Evolutionary conservation across 192 early-diverging fungal genomes (phyloP).

Genomic region (Backusella tuberculispora): DNA sequence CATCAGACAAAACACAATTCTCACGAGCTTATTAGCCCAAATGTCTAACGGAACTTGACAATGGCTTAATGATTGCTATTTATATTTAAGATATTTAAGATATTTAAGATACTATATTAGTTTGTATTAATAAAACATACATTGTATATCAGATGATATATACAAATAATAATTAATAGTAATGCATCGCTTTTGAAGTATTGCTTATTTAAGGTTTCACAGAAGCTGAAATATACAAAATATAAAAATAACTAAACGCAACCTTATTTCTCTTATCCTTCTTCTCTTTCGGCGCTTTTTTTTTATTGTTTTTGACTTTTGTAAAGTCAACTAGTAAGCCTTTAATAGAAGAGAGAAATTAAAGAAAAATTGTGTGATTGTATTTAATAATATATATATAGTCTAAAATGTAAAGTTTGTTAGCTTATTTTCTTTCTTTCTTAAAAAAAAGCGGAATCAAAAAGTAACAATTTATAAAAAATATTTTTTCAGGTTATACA

Average conservation of each 20-base stretch:
- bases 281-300: background rate
- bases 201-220: conserved; percentile 5
- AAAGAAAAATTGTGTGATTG: background rate
- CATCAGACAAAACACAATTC: background rate
- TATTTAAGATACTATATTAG: background rate
- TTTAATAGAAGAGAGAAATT: background rate
- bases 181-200: background rate
- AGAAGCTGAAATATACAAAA: background rate
- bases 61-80: background rate
- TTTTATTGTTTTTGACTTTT: background rate
- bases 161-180: background rate
- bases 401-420: background rate
- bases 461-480: conserved; percentile 15
- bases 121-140: background rate
- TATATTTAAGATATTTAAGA: background rate
- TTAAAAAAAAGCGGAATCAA: conserved; percentile 7
- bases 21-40: conserved; percentile 2
- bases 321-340: background rate
- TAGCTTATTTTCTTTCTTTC: background rate
- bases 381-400: background rate
- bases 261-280: background rate
- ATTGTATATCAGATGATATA: background rate
- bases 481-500: conserved; percentile 11
- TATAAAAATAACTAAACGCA: background rate
- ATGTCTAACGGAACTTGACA: background rate